These are phyloP conservation scores for Acorus gramineus DNA, from an alignment of 106 monocot species.

Conservation along the genomic window DNA sequence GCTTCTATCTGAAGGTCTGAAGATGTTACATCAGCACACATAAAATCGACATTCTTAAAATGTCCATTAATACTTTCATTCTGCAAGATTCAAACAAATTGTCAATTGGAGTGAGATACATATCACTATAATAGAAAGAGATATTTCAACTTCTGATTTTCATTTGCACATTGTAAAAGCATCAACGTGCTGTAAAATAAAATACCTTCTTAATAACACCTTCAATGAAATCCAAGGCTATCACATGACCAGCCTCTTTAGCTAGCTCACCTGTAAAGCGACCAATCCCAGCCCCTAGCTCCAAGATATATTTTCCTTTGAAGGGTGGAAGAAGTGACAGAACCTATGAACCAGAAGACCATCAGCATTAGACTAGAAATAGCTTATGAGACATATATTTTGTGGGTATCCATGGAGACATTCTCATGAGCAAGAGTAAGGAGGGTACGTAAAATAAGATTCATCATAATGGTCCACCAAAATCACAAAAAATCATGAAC, in stretches of 20 bases:
- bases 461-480: too few relatives aligned
- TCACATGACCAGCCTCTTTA: constrained; percentile 70
- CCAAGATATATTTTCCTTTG: constrained; percentile 69
- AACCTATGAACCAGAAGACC: constrained; percentile 27
- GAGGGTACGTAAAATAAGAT: too few relatives aligned
- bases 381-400: neutral
- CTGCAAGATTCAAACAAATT: constrained; percentile 30
- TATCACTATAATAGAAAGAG: too few relatives aligned
- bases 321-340: constrained; percentile 89
- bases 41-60: constrained; percentile 58
- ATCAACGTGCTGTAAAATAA: neutral
- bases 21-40: constrained; percentile 94
- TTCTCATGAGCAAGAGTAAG: too few relatives aligned
- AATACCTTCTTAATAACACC: constrained; percentile 82
- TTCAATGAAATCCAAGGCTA: constrained; percentile 95
- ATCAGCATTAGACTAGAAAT: neutral
- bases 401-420: neutral
- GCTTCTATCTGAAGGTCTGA: constrained; percentile 55
- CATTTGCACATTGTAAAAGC: too few relatives aligned
- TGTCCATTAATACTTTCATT: constrained; percentile 87
- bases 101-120: too few relatives aligned
- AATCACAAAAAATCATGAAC: too few relatives aligned
- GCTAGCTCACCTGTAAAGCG: constrained; percentile 96
- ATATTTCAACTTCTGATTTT: too few relatives aligned
- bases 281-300: constrained; percentile 96